phyloP scores from a whole-genome alignment of 1,284 basidiomycete species.

The Ganoderma lucidum region DNA sequence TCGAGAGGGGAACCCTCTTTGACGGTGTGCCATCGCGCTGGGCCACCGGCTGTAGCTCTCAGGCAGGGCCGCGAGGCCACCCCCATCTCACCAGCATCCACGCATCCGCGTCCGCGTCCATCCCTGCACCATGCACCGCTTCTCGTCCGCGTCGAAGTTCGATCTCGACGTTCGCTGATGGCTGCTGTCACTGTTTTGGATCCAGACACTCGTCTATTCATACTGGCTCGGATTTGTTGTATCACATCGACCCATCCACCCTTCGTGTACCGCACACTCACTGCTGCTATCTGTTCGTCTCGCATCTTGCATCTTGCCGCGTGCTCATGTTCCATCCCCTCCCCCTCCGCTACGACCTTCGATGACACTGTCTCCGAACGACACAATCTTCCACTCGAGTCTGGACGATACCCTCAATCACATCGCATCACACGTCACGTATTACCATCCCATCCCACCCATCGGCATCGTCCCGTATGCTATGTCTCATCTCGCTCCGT shows the following conservation, averaged over 20 bases:
- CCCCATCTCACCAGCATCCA: constrained; percentile 5
- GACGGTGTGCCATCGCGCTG: background rate
- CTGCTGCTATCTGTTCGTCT: background rate
- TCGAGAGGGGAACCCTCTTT: background rate
- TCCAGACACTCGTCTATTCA: background rate
- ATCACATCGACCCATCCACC: background rate
- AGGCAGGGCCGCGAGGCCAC: constrained; percentile 7
- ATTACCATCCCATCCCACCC: background rate
- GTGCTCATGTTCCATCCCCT: background rate
- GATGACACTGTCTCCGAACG: background rate
- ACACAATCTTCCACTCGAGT: background rate
- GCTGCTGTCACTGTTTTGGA: background rate
- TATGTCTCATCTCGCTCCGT: background rate
- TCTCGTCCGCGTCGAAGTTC: constrained; percentile 8
- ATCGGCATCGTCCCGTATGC: background rate
- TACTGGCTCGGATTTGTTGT: background rate
- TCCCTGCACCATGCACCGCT: background rate
- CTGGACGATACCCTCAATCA: constrained; percentile 7
- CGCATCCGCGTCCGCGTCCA: background rate
- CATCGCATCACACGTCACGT: background rate
- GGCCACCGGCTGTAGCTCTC: background rate
- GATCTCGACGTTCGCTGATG: constrained; percentile 3
- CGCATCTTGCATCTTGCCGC: constrained; percentile 6
- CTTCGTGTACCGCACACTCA: background rate
- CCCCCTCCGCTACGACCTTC: background rate